Evolutionary conservation across 208 protist genomes (phyloP).

Genomic region (Naegleria fowleri): DNA sequence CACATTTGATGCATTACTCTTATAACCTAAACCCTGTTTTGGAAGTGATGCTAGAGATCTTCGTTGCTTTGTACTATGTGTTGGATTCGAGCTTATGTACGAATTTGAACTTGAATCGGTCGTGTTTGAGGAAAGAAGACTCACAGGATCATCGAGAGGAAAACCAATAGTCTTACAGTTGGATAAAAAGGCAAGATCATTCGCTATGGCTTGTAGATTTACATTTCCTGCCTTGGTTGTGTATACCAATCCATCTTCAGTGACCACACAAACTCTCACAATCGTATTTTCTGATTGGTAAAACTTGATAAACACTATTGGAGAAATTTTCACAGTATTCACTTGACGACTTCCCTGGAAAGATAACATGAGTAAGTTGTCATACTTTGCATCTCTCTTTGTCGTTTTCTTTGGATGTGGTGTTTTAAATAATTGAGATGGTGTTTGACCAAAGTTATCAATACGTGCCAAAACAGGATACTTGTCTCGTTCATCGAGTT

Average conservation of each 20-base stretch:
- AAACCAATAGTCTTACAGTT: background rate
- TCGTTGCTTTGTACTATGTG: background rate
- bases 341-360: background rate
- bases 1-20: background rate
- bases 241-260: background rate
- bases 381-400: background rate
- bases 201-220: background rate
- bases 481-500: slow-evolving; percentile 45
- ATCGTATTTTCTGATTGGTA: background rate
- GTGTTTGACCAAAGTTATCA: slow-evolving; percentile 72
- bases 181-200: background rate
- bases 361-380: background rate
- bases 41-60: background rate
- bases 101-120: background rate
- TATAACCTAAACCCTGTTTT: background rate
- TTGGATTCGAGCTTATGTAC: background rate
- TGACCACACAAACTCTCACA: background rate
- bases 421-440: slow-evolving; percentile 55
- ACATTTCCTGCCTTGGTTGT: background rate
- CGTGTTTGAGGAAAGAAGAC: background rate
- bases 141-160: background rate
- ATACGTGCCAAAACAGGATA: slow-evolving; percentile 54
- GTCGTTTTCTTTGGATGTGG: slow-evolving; percentile 43
- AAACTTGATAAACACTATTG: background rate
- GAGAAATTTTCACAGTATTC: background rate